Base-by-base conservation (phyloP, 257 asterid species). In the Eustoma russellianum region DNA sequence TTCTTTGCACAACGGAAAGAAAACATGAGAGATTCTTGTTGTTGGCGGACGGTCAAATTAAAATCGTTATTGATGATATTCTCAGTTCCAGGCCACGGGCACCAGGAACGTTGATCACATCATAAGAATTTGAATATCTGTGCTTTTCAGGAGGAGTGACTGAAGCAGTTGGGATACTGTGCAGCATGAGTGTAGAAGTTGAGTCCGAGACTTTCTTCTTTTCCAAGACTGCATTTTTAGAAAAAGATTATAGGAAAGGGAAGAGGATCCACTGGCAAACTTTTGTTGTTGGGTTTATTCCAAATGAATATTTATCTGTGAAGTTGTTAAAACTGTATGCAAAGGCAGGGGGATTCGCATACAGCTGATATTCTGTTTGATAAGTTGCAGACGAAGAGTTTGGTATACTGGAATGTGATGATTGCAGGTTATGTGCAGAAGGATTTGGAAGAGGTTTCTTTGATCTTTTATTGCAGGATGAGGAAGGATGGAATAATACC, bases 201-300 rank as follows among this genome's bases (percentile, higher is more conserved):
- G 74, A 66, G 65, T 44, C 76, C 10, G 81, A 74, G 19, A 85
- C 93, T 7, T 92, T 50, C 93, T 88, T 65, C 74, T 85, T 63
- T 65, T 92, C 74, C 97, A 85, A 88, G 98, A 87, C 62, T 87
- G 97, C 73, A 80, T 87, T 62, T 73, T 72, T 69, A 66, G 86
- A 63, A 85, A 85, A 83, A 71, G 88, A 79, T 17, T 83, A 74
- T 63, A 74, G 63, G 55, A 74, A 57, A 70, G 98, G 95, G 24
- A 82, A 76, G 66, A 80, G 88, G 69, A 70, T 92, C 63, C 97
- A 92, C 64, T 92, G 88, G 90, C 94, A 92, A 65, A 85, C 85
- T 88, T 75, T 78, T 47, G 67, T 75, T 50, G 79, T 73, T 57
- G 93, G 94, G 52, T 87, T 82, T 74, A 57, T 52, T 40, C 90